These are phyloP conservation scores for Scleromitrula shiraiana DNA, from an alignment of 2,329 filamentous ascomycete genomes.

Conservation along the genomic window DNA sequence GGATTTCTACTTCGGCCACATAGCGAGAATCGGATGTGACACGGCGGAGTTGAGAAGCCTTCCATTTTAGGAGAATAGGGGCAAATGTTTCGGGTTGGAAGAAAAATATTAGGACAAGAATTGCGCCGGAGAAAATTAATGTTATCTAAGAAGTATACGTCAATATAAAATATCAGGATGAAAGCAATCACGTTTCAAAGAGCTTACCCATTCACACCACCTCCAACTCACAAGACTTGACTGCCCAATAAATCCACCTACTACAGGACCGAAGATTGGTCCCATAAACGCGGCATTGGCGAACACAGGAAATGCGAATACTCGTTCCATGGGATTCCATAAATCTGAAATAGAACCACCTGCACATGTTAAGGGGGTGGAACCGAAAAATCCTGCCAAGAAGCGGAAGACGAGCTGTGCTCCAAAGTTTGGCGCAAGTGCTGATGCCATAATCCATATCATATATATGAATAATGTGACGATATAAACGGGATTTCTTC, in stretches of 20 bases:
- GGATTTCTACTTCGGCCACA: constrained; percentile 15
- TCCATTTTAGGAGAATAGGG: constrained; percentile 45
- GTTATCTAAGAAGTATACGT: background rate
- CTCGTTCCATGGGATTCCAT: constrained; percentile 44
- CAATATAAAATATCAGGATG: too few relatives aligned
- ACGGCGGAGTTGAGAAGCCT: constrained; percentile 43
- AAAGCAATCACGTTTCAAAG: too few relatives aligned
- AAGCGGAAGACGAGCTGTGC: constrained; percentile 14
- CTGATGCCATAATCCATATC: background rate
- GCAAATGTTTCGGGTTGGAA: constrained; percentile 53
- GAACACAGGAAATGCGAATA: constrained; percentile 53
- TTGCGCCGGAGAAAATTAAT: constrained; percentile 49
- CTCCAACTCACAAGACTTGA: constrained; percentile 59
- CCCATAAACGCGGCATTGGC: constrained; percentile 60
- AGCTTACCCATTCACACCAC: constrained; percentile 58
- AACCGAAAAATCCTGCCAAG: constrained; percentile 17
- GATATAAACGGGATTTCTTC: background rate
- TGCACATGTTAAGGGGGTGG: constrained; percentile 43
- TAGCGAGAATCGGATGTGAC: constrained; percentile 30
- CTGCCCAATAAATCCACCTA: constrained; percentile 50
- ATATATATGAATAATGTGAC: background rate
- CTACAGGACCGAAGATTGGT: constrained; percentile 54
- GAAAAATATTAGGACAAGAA: constrained; percentile 47
- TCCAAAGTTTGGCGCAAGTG: background rate
- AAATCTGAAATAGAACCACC: constrained; percentile 55